A percentile compares a stretch with the other conserved stretches of the same genome.
These are phyloP conservation scores for Skeletonema costatum DNA, from an alignment of 108 stramenopile species.

Conservation along the genomic window DNA sequence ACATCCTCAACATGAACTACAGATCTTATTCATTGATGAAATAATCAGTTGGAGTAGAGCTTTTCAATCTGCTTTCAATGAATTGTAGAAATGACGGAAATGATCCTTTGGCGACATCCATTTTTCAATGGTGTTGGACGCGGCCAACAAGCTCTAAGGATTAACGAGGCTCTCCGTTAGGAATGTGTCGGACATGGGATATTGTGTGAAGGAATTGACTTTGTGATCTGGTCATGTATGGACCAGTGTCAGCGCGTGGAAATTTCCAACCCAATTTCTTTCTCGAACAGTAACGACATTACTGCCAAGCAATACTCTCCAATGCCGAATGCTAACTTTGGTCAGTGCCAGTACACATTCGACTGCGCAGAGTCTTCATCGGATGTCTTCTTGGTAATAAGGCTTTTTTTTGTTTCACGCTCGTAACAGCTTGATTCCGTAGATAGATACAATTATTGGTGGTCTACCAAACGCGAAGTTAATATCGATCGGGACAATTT, in stretches of 20 bases:
- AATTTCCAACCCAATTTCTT: slow-evolving; percentile 23
- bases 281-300: slow-evolving; percentile 1
- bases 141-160: too few relatives aligned
- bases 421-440: slow-evolving; percentile 88
- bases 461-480: slow-evolving; percentile 25
- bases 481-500: slow-evolving; percentile 64
- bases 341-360: slow-evolving; percentile 75
- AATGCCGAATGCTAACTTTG: slow-evolving; percentile 73
- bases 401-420: slow-evolving; percentile 51
- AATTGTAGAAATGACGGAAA: slow-evolving; percentile 77
- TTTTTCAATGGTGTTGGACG: slow-evolving; percentile 52
- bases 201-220: background rate
- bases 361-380: slow-evolving; percentile 45
- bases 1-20: slow-evolving; percentile 61
- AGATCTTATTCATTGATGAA: slow-evolving; percentile 69
- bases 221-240: background rate
- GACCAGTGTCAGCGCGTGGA: background rate
- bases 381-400: slow-evolving; percentile 50
- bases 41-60: slow-evolving; percentile 25
- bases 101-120: slow-evolving; percentile 41
- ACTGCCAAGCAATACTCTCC: slow-evolving; percentile 31
- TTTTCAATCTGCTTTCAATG: slow-evolving; percentile 38
- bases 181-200: slow-evolving; percentile 23
- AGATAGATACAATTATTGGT: slow-evolving; percentile 64
- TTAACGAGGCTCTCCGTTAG: slow-evolving; percentile 77